These are phyloP conservation scores for Cyclotella kingstonii DNA, from an alignment of 108 stramenopile species.

Conservation along the genomic window DNA sequence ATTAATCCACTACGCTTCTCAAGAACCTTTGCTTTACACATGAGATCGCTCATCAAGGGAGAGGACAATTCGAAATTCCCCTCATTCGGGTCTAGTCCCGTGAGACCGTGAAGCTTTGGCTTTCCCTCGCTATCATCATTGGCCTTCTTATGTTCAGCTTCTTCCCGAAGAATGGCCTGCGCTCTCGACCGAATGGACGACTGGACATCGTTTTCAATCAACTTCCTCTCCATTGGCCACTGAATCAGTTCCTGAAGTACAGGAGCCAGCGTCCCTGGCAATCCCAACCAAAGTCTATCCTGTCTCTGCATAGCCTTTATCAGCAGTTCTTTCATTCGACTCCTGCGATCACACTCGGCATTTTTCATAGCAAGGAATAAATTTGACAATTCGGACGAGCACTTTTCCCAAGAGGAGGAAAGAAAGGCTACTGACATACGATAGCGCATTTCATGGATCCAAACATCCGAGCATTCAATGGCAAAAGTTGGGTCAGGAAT, in stretches of 20 bases:
- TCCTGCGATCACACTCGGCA: slow-evolving; percentile 64
- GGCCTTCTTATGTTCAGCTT: slow-evolving; percentile 48
- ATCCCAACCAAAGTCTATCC: slow-evolving; percentile 60
- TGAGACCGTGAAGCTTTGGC: slow-evolving; percentile 33
- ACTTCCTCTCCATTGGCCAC: slow-evolving; percentile 55
- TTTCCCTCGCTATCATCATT: slow-evolving; percentile 41
- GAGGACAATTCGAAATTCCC: slow-evolving; percentile 58
- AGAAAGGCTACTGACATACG: slow-evolving; percentile 73
- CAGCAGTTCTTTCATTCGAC: slow-evolving; percentile 60
- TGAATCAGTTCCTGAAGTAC: slow-evolving; percentile 64
- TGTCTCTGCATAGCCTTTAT: slow-evolving; percentile 66
- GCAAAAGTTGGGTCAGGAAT: slow-evolving; percentile 13
- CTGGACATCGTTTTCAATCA: slow-evolving; percentile 62
- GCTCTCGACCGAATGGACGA: slow-evolving; percentile 57
- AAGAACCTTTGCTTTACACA: slow-evolving; percentile 71
- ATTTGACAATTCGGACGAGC: slow-evolving; percentile 57
- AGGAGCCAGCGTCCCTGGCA: slow-evolving; percentile 54
- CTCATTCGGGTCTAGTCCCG: slow-evolving; percentile 36
- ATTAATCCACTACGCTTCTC: slow-evolving; percentile 63
- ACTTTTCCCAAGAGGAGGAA: slow-evolving; percentile 72
- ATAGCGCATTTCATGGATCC: slow-evolving; percentile 81
- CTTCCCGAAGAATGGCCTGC: slow-evolving; percentile 49
- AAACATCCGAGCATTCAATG: slow-evolving; percentile 64
- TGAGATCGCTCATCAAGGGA: slow-evolving; percentile 65
- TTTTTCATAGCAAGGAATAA: slow-evolving; percentile 64